phyloP scores from a whole-genome alignment of 192 early-diverging fungal genomes.

The Podila clonocystis region DNA sequence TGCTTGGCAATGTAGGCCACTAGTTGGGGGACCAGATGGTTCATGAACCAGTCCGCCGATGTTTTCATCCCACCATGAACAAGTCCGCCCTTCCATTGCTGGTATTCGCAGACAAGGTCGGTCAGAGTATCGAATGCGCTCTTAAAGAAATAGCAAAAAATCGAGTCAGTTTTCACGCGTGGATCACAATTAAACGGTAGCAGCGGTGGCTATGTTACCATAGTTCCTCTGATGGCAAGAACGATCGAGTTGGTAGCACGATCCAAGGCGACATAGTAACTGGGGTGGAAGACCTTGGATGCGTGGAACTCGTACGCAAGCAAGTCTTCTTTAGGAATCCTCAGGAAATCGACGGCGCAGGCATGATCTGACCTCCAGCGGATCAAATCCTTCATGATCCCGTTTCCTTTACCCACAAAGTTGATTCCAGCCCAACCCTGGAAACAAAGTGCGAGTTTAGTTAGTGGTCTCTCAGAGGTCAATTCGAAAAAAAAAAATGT shows the following conservation, averaged over 20 bases:
- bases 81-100: slow-evolving; percentile 79
- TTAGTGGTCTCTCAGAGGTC: too few relatives aligned
- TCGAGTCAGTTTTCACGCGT: not conserved
- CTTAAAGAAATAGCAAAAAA: slow-evolving; percentile 28
- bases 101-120: slow-evolving; percentile 81
- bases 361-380: slow-evolving; percentile 72
- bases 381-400: slow-evolving; percentile 69
- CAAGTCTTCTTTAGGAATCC: slow-evolving; percentile 68
- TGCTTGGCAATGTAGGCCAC: slow-evolving; percentile 66
- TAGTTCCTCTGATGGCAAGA: slow-evolving; percentile 73
- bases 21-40: slow-evolving; percentile 69
- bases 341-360: slow-evolving; percentile 70
- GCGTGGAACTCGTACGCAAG: slow-evolving; percentile 75
- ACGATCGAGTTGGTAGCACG: slow-evolving; percentile 70
- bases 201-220: slow-evolving; percentile 49
- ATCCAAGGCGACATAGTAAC: slow-evolving; percentile 78
- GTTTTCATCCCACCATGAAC: slow-evolving; percentile 82
- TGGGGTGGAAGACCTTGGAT: slow-evolving; percentile 71
- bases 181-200: not conserved
- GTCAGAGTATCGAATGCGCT: slow-evolving; percentile 79
- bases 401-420: slow-evolving; percentile 77
- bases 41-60: slow-evolving; percentile 78
- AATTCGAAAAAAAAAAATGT: too few relatives aligned
- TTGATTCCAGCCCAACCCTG: slow-evolving; percentile 77
- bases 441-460: not conserved